Evolutionary conservation across 768 basidiomycete genomes (phyloP).

Genomic region (Cystobasidium tubakii): DNA sequence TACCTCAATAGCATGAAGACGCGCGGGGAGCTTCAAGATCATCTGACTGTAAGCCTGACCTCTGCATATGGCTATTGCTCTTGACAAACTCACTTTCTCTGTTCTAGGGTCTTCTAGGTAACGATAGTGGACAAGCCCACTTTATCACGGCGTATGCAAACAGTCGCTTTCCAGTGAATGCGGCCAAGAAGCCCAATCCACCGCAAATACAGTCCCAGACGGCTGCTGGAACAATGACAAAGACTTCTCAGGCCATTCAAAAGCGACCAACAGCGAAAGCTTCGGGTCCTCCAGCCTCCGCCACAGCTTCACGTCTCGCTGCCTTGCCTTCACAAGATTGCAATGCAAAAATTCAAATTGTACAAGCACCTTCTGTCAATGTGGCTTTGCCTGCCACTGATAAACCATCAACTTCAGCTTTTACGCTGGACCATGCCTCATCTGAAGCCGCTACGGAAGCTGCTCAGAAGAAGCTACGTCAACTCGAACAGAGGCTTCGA

Average conservation of each 20-base stretch:
- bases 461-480: constrained; percentile 7
- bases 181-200: not conserved
- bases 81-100: not conserved
- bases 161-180: constrained; percentile 15
- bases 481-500: constrained; percentile 5
- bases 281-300: not conserved
- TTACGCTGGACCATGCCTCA: not conserved
- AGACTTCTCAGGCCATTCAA: not conserved
- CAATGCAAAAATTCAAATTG: constrained; percentile 1
- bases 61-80: too few relatives aligned
- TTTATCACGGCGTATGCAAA: constrained; percentile 28
- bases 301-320: not conserved
- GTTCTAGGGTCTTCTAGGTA: constrained; percentile 20
- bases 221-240: not conserved
- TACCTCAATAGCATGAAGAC: constrained; percentile 21
- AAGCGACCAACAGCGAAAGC: not conserved
- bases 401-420: not conserved
- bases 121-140: constrained; percentile 14
- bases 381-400: not conserved
- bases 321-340: not conserved
- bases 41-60: constrained; percentile 7
- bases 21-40: constrained; percentile 24
- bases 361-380: not conserved
- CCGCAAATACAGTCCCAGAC: not conserved
- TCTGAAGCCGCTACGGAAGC: not conserved